These are phyloP conservation scores for Sugiyamaella smithiae DNA, from an alignment of 805 yeast species.

Conservation along the genomic window DNA sequence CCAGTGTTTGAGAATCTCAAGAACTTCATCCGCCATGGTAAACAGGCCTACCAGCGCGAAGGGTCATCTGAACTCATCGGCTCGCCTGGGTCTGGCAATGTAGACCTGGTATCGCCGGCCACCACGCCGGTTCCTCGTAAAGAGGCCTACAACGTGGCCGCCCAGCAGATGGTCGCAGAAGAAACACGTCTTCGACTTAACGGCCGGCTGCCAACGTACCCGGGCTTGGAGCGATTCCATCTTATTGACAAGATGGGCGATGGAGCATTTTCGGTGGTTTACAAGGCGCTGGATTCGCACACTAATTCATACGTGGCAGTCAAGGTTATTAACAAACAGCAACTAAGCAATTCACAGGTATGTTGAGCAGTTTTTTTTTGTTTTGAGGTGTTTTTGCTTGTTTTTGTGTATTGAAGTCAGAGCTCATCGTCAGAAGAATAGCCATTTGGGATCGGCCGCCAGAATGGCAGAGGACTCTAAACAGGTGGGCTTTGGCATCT, in stretches of 20 bases:
- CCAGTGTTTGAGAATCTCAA: slow-evolving; percentile 44
- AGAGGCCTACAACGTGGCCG: slow-evolving; percentile 36
- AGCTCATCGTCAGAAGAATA: slow-evolving; percentile 5
- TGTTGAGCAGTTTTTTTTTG: slow-evolving; percentile 20
- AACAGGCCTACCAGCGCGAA: slow-evolving; percentile 42
- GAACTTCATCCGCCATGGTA: slow-evolving; percentile 63
- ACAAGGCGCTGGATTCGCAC: slow-evolving; percentile 56
- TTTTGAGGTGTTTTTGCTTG: background rate
- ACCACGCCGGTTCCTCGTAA: slow-evolving; percentile 19
- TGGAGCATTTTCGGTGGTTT: slow-evolving; percentile 90
- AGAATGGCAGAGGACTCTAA: slow-evolving; percentile 6
- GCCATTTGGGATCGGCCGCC: slow-evolving; percentile 5
- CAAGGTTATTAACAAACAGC: slow-evolving; percentile 65
- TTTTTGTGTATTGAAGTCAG: background rate
- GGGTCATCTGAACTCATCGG: background rate
- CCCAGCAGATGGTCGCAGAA: slow-evolving; percentile 40
- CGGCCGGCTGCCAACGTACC: slow-evolving; percentile 33
- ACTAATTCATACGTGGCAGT: slow-evolving; percentile 59
- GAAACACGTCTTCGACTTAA: slow-evolving; percentile 33
- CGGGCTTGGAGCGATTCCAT: slow-evolving; percentile 38
- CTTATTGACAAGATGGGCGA: slow-evolving; percentile 46
- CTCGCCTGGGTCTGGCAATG: background rate
- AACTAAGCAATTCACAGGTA: slow-evolving; percentile 39
- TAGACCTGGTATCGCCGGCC: slow-evolving; percentile 1
- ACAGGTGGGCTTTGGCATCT: slow-evolving; percentile 13